Evolutionary conservation across 164 flowering plant genomes (phyloP), one percentile per base, ranked within the genome.

Genomic region (Vitis rupestris): DNA sequence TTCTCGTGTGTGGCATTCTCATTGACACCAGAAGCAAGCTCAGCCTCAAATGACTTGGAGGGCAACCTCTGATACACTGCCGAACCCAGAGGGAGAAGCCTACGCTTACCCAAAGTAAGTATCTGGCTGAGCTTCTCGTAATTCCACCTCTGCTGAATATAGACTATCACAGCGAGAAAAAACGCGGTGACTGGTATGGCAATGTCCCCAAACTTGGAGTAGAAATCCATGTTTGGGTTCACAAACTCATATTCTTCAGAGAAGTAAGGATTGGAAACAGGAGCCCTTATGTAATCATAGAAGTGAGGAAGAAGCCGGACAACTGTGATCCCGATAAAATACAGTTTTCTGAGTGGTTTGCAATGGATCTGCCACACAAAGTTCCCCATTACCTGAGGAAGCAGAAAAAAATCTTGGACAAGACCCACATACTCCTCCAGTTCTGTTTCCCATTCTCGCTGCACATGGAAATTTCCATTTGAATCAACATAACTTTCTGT

Each of bases 381-480:
- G 75, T 90, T 94, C 47, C 91, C 97, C 17, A 94, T 82, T 30
- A 92, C 82, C 71, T 94, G 97, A 58, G 98, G 97, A 66, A 94
- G 88, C 67, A 94, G 75, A 81, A 88, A 94, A 59, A 94, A 86
- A 67, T 92, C 97, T 75, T 94, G 94, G 66, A 87, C 82, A 27
- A 92, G 88, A 68, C 98, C 98, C 13, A 86, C 71, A 74, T 94
- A 92, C 83, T 92, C 97, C 73, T 88, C 87, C 7, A 92, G 81
- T 71, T 85, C 75, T 10, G 81, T 82, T 77, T 84, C 86, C 98
- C 97, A 90, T 62, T 76, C 82, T n/a, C 62, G 70, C 16, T 75
- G 31, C 9, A 67, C 65, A 58, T 61, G 80, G 9, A 78, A 66
- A 65, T 79, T 80, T 23, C 85, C 82, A 1, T 64, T 65, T 16